These are phyloP conservation scores for Trichoderma sp. DNA, from an alignment of 2,329 filamentous ascomycete species.

Conservation along the genomic window DNA sequence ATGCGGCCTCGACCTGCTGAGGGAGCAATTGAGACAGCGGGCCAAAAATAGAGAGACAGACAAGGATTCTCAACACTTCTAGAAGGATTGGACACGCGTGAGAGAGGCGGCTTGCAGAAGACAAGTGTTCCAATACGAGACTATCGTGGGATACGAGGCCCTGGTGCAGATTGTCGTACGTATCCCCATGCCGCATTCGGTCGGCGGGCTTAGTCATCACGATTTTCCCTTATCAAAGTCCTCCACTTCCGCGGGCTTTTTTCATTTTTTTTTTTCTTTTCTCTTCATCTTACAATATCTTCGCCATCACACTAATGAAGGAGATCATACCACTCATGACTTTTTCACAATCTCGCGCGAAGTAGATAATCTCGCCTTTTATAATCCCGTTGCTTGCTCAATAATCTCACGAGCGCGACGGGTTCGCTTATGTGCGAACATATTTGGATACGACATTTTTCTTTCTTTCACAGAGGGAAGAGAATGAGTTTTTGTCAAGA, in stretches of 20 bases:
- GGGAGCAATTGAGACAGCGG: constrained; percentile 16
- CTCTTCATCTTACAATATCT: constrained; percentile 50
- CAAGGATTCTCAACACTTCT: background rate
- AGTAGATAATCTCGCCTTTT: constrained; percentile 58
- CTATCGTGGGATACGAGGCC: constrained; percentile 11
- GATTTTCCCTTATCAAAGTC: background rate
- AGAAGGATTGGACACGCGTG: background rate
- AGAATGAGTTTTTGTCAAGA: background rate
- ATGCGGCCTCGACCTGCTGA: background rate
- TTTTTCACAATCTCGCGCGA: constrained; percentile 48
- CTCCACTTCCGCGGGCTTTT: background rate
- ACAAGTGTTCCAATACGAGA: constrained; percentile 3
- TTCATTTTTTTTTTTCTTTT: constrained; percentile 27
- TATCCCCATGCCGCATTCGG: constrained; percentile 14
- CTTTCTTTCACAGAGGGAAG: background rate
- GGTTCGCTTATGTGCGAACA: constrained; percentile 65
- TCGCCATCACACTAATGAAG: constrained; percentile 39
- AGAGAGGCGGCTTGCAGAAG: background rate
- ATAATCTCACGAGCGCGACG: constrained; percentile 46
- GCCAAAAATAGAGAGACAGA: background rate
- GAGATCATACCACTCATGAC: constrained; percentile 37
- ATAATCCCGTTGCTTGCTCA: constrained; percentile 57
- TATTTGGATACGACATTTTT: background rate
- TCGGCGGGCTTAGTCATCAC: constrained; percentile 17
- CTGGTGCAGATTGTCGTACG: constrained; percentile 11